Conservation (phyloP, 208 protist species). For the Crithidia mellificae region DNA sequence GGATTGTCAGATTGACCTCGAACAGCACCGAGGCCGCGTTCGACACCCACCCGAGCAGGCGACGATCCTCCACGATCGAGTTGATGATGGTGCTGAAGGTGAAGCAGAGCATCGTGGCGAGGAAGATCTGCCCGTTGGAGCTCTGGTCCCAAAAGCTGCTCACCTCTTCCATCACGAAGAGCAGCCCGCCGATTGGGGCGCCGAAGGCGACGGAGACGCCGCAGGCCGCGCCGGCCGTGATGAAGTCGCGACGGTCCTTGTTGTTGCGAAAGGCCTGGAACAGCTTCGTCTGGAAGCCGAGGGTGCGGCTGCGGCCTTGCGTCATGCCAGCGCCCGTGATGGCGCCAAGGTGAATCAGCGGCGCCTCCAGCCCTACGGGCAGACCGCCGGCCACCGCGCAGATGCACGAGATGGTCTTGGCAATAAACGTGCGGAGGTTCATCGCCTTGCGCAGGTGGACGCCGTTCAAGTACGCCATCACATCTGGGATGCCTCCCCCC, state of each 20-base stretch:
- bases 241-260: conserved; percentile 94
- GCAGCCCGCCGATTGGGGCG: conserved; percentile 93
- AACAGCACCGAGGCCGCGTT: conserved; percentile 88
- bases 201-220: conserved; percentile 96
- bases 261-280: conserved; percentile 89
- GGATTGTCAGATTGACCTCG: conserved; percentile 85
- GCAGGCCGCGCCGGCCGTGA: conserved; percentile 92
- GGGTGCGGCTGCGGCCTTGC: conserved; percentile 86
- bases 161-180: conserved; percentile 97
- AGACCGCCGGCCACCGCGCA: conserved; percentile 89
- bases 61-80: conserved; percentile 71
- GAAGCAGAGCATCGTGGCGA: conserved; percentile 91
- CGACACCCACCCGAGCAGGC: conserved; percentile 79
- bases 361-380: conserved; percentile 94
- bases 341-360: conserved; percentile 96
- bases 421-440: conserved; percentile 84
- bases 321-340: conserved; percentile 93
- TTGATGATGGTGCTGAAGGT: conserved; percentile 82
- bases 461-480: conserved; percentile 94
- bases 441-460: conserved; percentile 90
- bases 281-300: conserved; percentile 77
- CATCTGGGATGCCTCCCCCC: conserved; percentile 88
- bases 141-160: conserved; percentile 91
- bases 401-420: conserved; percentile 86
- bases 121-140: conserved; percentile 93